Base-by-base conservation (phyloP, 2,329 filamentous ascomycete genomes). In the Decorospora gaudefroyi region DNA sequence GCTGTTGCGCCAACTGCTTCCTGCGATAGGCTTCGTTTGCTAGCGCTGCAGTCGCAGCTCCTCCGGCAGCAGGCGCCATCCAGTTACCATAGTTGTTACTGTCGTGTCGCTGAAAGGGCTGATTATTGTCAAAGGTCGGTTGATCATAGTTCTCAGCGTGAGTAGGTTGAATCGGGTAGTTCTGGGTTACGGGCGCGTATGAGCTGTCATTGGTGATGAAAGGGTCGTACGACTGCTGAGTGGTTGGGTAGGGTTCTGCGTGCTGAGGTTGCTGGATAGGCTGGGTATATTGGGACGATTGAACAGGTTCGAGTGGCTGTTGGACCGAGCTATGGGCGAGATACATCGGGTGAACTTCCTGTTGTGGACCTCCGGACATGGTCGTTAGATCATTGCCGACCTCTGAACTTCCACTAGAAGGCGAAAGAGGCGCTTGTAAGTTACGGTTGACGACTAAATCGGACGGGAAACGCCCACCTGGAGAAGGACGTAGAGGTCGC, bases 381-480 rank as follows among this genome's bases (percentile, higher is more conserved):
- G 80, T 82, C 56, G 81, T 76, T 61, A 82, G 70, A 64, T 84
- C 80, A 65, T 78, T 76, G 63, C 84, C 83, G 53, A 80, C 53
- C 39, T 74, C 83, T 59, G 88, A 91, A 71, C 85, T 89, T 72
- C 85, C 83, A 78, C 88, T 95, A 78, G 87, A 88, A 49, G 87
- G 87, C 66, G 88, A 90, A 68, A 85, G 77, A 67, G 87, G 83
- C 67, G 82, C 84, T 74, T 90, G 86, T 83, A 90, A 84, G 78
- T 87, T 85, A 76, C 88, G 85, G 72, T 90, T 87, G 70, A 95
- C 81, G 76, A 90, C 84, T 62, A 97, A 78, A 78, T 96, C 91
- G 74, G 88, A 95, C 74, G 92, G 92, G 77, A 99, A 99, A 72
- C 91, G 85, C 78, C 92, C 92, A 85, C 91, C 92, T 84, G 90